Evolutionary conservation across 1,284 basidiomycete genomes (phyloP).

Genomic region (Leucoagaricus sp.): DNA sequence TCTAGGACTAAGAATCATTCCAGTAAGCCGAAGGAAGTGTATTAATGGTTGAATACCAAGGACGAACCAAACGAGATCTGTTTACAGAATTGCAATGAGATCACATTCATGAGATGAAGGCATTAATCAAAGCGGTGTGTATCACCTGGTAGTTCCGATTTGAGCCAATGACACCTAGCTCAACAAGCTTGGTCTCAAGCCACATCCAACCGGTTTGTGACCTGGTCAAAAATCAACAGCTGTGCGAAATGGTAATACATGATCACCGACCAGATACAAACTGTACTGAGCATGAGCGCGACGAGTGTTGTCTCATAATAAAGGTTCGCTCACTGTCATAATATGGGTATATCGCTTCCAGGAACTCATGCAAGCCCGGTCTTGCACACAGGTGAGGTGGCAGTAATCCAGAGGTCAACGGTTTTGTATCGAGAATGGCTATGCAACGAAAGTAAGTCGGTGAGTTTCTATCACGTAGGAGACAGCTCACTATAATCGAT

Average conservation of each 20-base stretch:
- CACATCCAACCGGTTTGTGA: constrained; percentile 89
- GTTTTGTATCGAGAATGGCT: constrained; percentile 86
- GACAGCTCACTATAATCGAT: constrained; percentile 77
- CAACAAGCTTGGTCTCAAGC: constrained; percentile 89
- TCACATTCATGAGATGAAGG: not conserved
- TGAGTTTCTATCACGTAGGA: not conserved
- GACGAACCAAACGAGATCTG: constrained; percentile 13
- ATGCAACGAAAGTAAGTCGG: constrained; percentile 1
- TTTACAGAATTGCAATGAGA: not conserved
- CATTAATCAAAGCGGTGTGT: constrained; percentile 21
- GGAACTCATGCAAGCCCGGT: constrained; percentile 83
- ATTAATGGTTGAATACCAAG: not conserved
- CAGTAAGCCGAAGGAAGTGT: not conserved
- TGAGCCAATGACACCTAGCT: constrained; percentile 82
- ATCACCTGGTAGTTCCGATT: constrained; percentile 69
- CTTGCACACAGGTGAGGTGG: constrained; percentile 81
- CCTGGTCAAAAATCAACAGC: constrained; percentile 38
- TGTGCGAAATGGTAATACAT: constrained; percentile 1
- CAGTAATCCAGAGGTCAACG: constrained; percentile 73
- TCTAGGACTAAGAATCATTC: constrained; percentile 61
- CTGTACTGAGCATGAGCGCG: constrained; percentile 23
- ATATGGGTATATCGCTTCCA: constrained; percentile 74
- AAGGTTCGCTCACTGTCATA: constrained; percentile 62
- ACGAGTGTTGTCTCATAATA: not conserved
- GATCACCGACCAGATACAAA: constrained; percentile 71